Evolutionary conservation across 306 rosid genomes (phyloP), one percentile per base, ranked within the genome.

Genomic region (Medicago truncatula): DNA sequence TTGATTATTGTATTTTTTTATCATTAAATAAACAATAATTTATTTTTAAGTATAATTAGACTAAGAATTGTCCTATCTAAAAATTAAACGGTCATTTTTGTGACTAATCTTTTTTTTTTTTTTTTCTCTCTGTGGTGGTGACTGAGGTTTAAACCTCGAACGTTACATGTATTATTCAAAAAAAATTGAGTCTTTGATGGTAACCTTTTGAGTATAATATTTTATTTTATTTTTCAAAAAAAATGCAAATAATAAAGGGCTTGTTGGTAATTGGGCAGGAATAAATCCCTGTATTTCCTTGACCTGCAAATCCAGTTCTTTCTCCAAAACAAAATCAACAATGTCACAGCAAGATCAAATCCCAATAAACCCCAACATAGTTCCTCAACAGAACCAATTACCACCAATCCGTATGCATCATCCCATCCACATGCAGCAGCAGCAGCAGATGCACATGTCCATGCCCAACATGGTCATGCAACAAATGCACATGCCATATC

Each of bases 311-410:
- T 10, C 34, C 5, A 10, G 0, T 31, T 36, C 46, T n/a, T 31
- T 36, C 46, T n/a, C 16, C 28, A 17, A 53, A 18, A 15, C 76
- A 56, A 16, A 17, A 49, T 40, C 67, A 76, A 62, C 74, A 69
- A 91, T 91, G 97, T 87, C 91, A 63, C 87, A 89, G 59, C 93
- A 86, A 78, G 85, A 84, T 59, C 89, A 89, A 76, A 54, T 82
- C 68, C 97, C 95, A 49, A 25, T 81, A 75, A 82, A 83, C 79
- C 86, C 88, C 31, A 34, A 34, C 7, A 83, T 81, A 83, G 57
- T 81, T 63, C 78, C 81, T 9, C 82, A 25, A 36, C 87, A 61
- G 67, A 76, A 73, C 36, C 61, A 79, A 8, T 53, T 83, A 74
- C 38, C 56, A 14, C 73, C 40, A 23, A 76, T 81, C 7, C 85